Conservation (phyloP, 192 early-diverging fungal species). For the Coemansia sp. region DNA sequence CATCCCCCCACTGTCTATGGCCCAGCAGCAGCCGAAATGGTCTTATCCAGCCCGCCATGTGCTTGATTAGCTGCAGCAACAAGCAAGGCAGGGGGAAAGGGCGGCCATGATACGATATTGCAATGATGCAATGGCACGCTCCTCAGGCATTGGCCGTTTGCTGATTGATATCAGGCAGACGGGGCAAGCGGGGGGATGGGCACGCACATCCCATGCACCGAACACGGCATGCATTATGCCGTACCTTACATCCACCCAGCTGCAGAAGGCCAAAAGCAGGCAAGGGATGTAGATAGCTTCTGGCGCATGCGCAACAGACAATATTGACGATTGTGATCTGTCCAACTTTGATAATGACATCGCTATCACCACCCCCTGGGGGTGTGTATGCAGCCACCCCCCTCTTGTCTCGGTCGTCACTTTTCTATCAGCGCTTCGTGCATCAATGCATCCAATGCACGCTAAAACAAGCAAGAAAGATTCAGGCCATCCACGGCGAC, state of each 20-base stretch:
- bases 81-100: not conserved
- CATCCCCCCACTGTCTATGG: not conserved
- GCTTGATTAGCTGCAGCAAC: slow-evolving; percentile 8
- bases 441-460: slow-evolving; percentile 12
- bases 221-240: not conserved
- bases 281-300: not conserved
- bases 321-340: slow-evolving; percentile 6
- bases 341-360: slow-evolving; percentile 1
- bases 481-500: not conserved
- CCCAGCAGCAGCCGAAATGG: not conserved
- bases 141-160: not conserved
- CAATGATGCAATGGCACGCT: slow-evolving; percentile 2
- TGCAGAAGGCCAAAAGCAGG: slow-evolving; percentile 1
- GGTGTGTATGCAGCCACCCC: not conserved
- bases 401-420: not conserved
- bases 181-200: not conserved
- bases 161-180: not conserved
- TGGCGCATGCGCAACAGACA: not conserved
- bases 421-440: slow-evolving; percentile 10
- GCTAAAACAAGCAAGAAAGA: not conserved
- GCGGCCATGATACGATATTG: not conserved
- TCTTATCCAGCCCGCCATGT: slow-evolving; percentile 1
- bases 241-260: slow-evolving; percentile 8
- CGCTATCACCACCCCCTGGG: not conserved
- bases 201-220: not conserved